Conservation (phyloP, 805 yeast species). For the Hanseniaspora clermontiae region DNA sequence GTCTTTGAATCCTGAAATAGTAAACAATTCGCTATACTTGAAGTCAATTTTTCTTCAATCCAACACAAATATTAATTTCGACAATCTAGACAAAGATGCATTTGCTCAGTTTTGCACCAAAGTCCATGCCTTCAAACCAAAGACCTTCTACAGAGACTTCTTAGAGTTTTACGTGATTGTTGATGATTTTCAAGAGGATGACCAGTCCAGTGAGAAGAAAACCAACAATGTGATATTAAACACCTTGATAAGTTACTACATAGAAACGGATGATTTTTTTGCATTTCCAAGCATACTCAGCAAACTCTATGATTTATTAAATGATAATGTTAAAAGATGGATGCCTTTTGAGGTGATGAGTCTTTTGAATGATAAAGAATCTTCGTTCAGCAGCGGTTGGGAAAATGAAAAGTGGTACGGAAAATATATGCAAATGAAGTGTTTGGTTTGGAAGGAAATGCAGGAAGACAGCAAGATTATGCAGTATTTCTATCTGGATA, state of each 20-base stretch:
- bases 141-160: neutral
- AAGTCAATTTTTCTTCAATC: neutral
- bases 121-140: neutral
- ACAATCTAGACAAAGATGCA: neutral
- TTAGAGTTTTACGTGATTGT: neutral
- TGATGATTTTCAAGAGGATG: neutral
- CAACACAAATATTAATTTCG: neutral
- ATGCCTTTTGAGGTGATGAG: constrained; percentile 15
- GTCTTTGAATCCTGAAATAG: neutral
- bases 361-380: constrained; percentile 15
- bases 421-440: constrained; percentile 23
- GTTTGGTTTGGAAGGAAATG: constrained; percentile 45
- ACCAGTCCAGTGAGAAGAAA: neutral
- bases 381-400: neutral
- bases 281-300: constrained; percentile 18
- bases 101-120: neutral
- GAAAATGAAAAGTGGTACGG: neutral
- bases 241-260: neutral
- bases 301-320: constrained; percentile 29
- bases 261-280: constrained; percentile 8
- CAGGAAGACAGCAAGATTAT: constrained; percentile 53
- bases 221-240: neutral
- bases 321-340: constrained; percentile 24
- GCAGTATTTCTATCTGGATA: constrained; percentile 44
- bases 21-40: neutral